Base-by-base conservation (phyloP, 2,329 filamentous ascomycete species). In the Fusarium sp. region DNA sequence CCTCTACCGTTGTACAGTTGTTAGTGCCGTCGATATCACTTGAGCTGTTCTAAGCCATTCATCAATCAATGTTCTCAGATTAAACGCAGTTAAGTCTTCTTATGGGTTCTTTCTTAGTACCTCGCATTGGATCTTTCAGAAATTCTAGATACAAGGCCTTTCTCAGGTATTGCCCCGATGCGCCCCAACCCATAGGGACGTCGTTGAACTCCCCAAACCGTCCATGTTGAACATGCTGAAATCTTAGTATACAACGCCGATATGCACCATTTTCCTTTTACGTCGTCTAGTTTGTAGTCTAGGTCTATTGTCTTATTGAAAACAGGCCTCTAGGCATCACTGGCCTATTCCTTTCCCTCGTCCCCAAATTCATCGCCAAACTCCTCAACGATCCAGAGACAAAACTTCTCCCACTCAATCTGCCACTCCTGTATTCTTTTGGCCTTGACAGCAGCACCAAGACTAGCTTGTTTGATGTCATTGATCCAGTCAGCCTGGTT, bases 321-420 rank as follows among this genome's bases (percentile, higher is more conserved):
- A 46, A 56, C 17, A n/a, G 6, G 11, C 10, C 13, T 54, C 40
- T 36, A 65, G 18, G 50, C 47, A 14, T 55, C 20, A 11, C 25
- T 48, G 14, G 46, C 5, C 17, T 46, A 52, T 41, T 31, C 58
- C 29, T 54, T 46, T 18, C 59, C 51, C 14, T 76, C 73, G 0
- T 56, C 72, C 33, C 77, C 82, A 54, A 87, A 95, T 78, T 94
- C 88, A 1, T 85, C 83, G 11, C 82, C 85, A 72, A 87, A 97
- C 80, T 97, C 92, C 36, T 89, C 84, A 11, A 97, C 91, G 42
- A 98, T 84, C 94, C 94, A 97, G 53, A 93, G 84, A 75, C 94
- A 98, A 76, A 96, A 98, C 74, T 88, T 85, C 82, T 98, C 95
- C 88, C 94, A 98, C 70, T 92, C 88, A 35, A 88, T 80, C 48